Evolutionary conservation across 1,284 basidiomycete species (phyloP), one percentile per base, ranked within the genome.

Genomic region (Coniferiporia sulphurascens): DNA sequence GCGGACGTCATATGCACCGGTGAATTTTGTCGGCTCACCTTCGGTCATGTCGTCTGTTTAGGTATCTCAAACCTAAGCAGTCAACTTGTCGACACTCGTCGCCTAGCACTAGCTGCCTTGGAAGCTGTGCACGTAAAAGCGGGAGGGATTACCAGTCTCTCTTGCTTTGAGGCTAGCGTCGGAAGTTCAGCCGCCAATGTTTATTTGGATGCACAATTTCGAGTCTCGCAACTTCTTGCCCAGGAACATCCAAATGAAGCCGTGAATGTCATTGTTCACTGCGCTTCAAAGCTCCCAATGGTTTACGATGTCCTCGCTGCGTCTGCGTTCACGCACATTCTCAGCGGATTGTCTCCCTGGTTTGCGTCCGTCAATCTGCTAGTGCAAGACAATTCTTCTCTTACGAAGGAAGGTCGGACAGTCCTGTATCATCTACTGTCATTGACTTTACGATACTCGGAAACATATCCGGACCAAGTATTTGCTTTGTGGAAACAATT

Each of bases 11-110:
- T 91, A 36, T 83, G 86, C 67, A 81, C 78, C 2, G 72, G 73
- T 7, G 78, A 85, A 6, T 70, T 69, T 15, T 86, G 84, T 66
- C 76, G 78, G 34, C 89, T 94, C 70, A 81, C 78, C 8, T 90
- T 92, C 66, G 78, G 83, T 34, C 92, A 96, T 68, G 77, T 86
- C 9, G 80, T 86, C n/a, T 95, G 89, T 66, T 78, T 96, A 4
- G 90, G 89, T 0, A 74, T 97, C 9, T 86, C 91, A 19, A 96
- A 96, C 70, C 80, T 98, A 2, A 90, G 91, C 38, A 91, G 96
- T 70, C 83, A 85, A 1, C 79, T 84, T 35, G 67, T 79, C 1
- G 76, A 80, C 34, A 84, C 89, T 48, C 86, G 95, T 5, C 80
- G 82, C n/a, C 82, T 83, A 51, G 89, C 95, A 0, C 89, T 95